Conservation (phyloP, 2,329 filamentous ascomycete species). For the Reticulascus tulasneorum region DNA sequence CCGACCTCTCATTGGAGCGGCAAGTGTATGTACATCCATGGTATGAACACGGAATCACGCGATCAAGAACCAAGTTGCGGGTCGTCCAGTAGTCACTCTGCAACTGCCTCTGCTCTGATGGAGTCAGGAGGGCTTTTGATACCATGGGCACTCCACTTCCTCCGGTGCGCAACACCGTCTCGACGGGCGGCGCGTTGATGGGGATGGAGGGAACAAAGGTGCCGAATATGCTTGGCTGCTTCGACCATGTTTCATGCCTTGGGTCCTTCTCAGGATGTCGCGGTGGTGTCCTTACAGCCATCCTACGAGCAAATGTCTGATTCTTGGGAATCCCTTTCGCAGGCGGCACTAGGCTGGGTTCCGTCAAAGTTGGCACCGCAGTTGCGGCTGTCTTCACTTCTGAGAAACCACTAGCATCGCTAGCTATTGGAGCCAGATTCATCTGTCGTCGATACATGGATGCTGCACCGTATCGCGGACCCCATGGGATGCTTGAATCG, state of each 20-base stretch:
- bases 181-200: constrained; percentile 27
- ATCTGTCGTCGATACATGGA: constrained; percentile 3
- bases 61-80: constrained; percentile 28
- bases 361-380: too few species aligned
- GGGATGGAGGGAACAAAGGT: constrained; percentile 28
- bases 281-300: neutral
- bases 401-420: neutral
- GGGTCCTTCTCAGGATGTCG: constrained; percentile 10
- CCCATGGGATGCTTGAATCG: constrained; percentile 13
- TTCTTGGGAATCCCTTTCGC: neutral
- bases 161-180: constrained; percentile 31
- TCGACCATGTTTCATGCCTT: constrained; percentile 25
- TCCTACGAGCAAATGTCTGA: too few species aligned
- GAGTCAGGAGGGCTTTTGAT: constrained; percentile 34
- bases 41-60: constrained; percentile 34
- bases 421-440: neutral
- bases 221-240: constrained; percentile 23
- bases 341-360: too few species aligned
- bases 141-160: constrained; percentile 30
- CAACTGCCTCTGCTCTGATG: constrained; percentile 32
- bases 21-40: constrained; percentile 30
- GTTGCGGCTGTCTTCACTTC: neutral
- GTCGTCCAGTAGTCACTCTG: constrained; percentile 29
- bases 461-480: constrained; percentile 16
- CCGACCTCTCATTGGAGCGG: constrained; percentile 20